Evolutionary conservation across 371 early-diverging fungal genomes (phyloP).

Genomic region (Saksenaea vasiformis): DNA sequence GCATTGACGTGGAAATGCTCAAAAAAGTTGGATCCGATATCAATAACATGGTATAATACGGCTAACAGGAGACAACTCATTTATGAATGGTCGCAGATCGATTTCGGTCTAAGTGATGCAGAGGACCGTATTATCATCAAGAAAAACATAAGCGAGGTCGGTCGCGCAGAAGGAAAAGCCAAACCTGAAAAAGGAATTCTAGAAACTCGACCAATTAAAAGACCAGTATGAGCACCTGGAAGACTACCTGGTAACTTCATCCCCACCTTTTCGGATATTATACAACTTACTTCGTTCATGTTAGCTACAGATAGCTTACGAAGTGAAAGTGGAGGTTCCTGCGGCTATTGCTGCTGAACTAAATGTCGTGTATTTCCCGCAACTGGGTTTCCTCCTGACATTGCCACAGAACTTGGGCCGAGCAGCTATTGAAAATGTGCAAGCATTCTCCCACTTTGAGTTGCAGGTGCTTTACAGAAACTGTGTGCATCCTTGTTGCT

Average conservation of each 20-base stretch:
- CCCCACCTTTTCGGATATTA: neutral
- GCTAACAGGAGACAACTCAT: neutral
- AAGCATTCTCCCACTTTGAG: conserved; percentile 30
- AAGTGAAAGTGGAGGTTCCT: conserved; percentile 57
- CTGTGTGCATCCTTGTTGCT: neutral
- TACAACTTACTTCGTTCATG: neutral
- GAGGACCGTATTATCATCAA: conserved; percentile 65
- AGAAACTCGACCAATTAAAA: conserved; percentile 65
- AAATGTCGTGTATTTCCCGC: conserved; percentile 84
- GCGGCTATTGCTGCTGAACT: conserved; percentile 46
- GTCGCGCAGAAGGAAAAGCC: neutral
- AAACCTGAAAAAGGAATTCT: neutral
- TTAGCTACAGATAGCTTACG: conserved; percentile 63
- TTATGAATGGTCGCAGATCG: conserved; percentile 49
- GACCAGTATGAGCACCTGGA: conserved; percentile 60
- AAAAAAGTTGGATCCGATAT: conserved; percentile 59
- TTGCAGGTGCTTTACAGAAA: conserved; percentile 20
- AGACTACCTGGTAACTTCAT: conserved; percentile 43
- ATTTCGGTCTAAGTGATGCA: conserved; percentile 65
- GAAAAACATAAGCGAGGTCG: conserved; percentile 57
- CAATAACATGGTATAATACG: conserved; percentile 49
- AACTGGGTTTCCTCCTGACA: conserved; percentile 78
- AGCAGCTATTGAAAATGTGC: conserved; percentile 42
- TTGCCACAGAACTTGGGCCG: conserved; percentile 51
- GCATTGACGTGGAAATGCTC: conserved; percentile 36